These are phyloP conservation scores for Croton setiger DNA, from an alignment of 441 rosid species.

Conservation along the genomic window DNA sequence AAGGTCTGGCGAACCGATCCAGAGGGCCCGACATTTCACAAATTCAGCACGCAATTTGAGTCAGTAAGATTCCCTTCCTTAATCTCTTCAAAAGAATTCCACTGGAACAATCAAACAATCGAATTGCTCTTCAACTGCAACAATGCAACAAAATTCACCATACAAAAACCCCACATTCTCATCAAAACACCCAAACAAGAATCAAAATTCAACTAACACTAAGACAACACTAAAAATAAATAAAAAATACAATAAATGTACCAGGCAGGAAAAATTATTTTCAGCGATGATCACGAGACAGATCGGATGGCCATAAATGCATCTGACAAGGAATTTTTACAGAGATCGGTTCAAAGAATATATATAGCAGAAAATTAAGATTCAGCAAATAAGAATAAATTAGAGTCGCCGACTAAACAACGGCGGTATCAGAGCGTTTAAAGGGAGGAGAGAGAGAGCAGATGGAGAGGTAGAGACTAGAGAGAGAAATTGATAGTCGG, in stretches of 20 bases:
- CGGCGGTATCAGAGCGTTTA: constrained; percentile 21
- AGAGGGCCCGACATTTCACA: constrained; percentile 67
- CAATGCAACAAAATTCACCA: constrained; percentile 14
- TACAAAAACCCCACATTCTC: constrained; percentile 19
- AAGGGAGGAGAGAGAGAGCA: constrained; percentile 4
- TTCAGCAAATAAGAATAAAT: constrained; percentile 7
- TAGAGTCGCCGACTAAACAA: constrained; percentile 26
- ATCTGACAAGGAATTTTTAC: not conserved
- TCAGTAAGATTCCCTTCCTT: not conserved
- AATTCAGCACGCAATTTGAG: constrained; percentile 7
- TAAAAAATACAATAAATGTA: not conserved
- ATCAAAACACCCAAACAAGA: constrained; percentile 10
- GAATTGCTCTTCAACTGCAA: not conserved
- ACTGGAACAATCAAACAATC: constrained; percentile 8
- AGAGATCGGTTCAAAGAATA: not conserved
- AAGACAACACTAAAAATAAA: not conserved
- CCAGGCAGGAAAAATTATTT: not conserved
- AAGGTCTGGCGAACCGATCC: constrained; percentile 82
- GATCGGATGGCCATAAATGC: constrained; percentile 42
- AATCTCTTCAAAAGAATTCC: not conserved
- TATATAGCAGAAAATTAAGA: not conserved
- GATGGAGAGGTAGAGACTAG: not conserved
- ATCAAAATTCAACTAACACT: not conserved
- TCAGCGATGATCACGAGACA: constrained; percentile 29
- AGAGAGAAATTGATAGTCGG: not conserved